Evolutionary conservation across 495 filamentous ascomycete species (phyloP), one percentile per base, ranked within the genome.

Genomic region (Cenococcum geophilum): DNA sequence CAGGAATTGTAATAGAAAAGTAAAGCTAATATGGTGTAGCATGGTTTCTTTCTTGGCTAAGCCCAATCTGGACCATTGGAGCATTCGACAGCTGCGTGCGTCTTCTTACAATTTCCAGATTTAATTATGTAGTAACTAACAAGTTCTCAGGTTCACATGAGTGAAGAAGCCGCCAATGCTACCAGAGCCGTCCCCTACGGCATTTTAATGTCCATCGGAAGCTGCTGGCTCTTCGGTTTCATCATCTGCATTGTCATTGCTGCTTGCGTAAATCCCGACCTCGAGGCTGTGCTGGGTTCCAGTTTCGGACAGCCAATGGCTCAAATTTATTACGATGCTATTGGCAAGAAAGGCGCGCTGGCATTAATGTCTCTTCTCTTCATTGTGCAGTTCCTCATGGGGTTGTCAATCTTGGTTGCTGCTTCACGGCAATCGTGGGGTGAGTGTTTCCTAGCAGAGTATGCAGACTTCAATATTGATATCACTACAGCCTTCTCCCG

Each of bases 61-160:
- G 73, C 14, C 84, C 85, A 0, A 86, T 88, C 53, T 88, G 85
- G 85, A 84, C 83, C 0, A 85, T 87, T 61, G 84, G 83, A 0
- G 77, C 63, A 0, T 76, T 76, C 56, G 74, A 77, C 60, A 65
- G 57, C 21, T 77, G 72, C 53, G 70, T 77, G 37, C n/a, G 53
- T 22, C 10, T 5, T 36, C 18, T 10, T 32, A 42, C 27, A 25
- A 48, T 22, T 42, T n/a, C 14, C 5, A 6, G 27, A 27, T 20
- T 18, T 20, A 60, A 32, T 32, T 22, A 43, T 12, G 14, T n/a
- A 25, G 3, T 48, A 48, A 43, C 47, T 51, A 77, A 81, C 66
- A 76, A 73, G 0, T 27, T 23, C 21, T 0, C 81, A 80, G 52
- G 78, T 83, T 9, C 83, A 86, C 69, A 86, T 86, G 77, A 79